Evolutionary conservation across 2,329 filamentous ascomycete genomes (phyloP), one percentile per base, ranked within the genome.

Genomic region (Ceratocystiopsis sp.): DNA sequence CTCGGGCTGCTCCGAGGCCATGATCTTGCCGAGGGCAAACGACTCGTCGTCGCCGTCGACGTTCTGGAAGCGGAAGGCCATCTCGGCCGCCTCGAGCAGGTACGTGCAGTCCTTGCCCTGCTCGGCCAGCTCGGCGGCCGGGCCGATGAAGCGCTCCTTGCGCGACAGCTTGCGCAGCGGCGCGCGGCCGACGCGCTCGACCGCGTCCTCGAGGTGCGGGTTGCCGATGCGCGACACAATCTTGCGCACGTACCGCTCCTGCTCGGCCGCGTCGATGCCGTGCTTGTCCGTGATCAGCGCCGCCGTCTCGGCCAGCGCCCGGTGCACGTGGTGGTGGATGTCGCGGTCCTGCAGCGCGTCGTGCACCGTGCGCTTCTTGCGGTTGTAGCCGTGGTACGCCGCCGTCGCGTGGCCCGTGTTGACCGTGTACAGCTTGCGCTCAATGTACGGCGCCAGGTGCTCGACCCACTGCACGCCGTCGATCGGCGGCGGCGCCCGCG

Each of bases 381-480:
- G 74, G 65, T 86, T 73, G 72, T 93, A 83, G 44, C 87, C 89
- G 62, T 91, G 87, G 73, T 96, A 96, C 47, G 91, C 89, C 17
- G 87, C 87, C 9, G 89, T 93, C 47, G 91, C 91, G 60, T 98
- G 91, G 44, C 86, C 83, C 18, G 91, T 98, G 75, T 98, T 98
- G 73, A 98, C 89, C 18, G 91, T 98, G 72, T 87, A 98, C 51
- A 98, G 79, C 75, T 98, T 98, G 63, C 91, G 87, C 77, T 98
- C 91, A 56, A 98, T 96, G 68, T 89, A 98, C 45, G 91, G 91
- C 58, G 79, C 73, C 29, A 98, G 76, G 65, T 96, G 73, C 50
- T 85, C 78, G 46, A 96, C 91, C 77, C 84, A 95, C 66, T 93
- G 83, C 59, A 96, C 80, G 47, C 87, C 89, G 51, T 91, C 63